Evolutionary conservation across 257 asterid species (phyloP), one percentile per base, ranked within the genome.

Genomic region (Nicotiana paniculata): DNA sequence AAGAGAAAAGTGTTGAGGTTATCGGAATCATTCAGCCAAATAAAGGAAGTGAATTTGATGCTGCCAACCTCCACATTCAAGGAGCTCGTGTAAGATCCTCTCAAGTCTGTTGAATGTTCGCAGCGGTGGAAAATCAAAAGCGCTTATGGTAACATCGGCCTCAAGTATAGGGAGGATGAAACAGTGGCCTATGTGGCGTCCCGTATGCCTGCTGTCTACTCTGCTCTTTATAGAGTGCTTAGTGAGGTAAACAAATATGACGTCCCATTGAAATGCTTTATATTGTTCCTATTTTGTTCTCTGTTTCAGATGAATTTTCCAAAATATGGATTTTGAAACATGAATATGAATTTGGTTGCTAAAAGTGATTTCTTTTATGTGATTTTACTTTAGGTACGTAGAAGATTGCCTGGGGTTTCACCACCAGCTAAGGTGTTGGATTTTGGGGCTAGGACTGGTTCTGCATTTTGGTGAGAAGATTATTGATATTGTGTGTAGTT

Each of bases 401-500:
- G 94, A 90, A 91, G 99, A 86, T 86, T 93, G 74, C 99, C 97
- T 30, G 97, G 86, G 55, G 92, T 93, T 84, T 82, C 88, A 77
- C 99, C 99, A 26, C 99, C 99, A 26, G 88, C 95, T 81, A 93
- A 88, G 86, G 97, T 96, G 58, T 93, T 96, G 70, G 98, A 96
- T 88, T 96, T 96, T 87, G 99, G 99, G 83, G 97, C 99, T 7
- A 98, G 98, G 86, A 92, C 99, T 86, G 95, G 98, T 84, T 91
- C 99, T 59, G 99, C 98, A 32, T 86, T 96, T 81, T 96, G 99
- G 99, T 96, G 86, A 88, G 99, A 77, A 62, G 86, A 81, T 81
- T 15, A 33, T 33, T 33, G 37, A 33, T 7, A 43, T 35, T 4
- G 3, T 33, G 35, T 35, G 7, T 37, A 37, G 43, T 35, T 30